Evolutionary conservation across 495 filamentous ascomycete genomes (phyloP), one percentile per base, ranked within the genome.

Genomic region (Xylaria nigripes): DNA sequence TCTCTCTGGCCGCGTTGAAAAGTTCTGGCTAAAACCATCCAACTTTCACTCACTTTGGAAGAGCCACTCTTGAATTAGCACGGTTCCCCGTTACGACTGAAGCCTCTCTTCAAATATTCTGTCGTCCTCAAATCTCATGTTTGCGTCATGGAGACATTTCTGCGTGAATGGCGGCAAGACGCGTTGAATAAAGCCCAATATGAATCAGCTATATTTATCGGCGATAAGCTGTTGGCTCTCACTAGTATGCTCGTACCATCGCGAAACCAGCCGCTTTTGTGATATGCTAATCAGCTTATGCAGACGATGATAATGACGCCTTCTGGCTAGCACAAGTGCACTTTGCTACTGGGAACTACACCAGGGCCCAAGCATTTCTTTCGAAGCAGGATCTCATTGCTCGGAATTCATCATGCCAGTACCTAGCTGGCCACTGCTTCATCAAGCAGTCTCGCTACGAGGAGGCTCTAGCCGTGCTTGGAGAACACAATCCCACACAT

Each of bases 291-390:
- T 63, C 54, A 53, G 13, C 19, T 50, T 50, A 34, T 46, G 38
- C 58, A 96, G 92, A 89, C 65, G 84, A 89, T 65, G 87, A 90
- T 59, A 81, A 87, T 32, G 92, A 97, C 70, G 91, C 90, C 47
- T 94, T 95, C 66, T 94, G 86, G 83, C 82, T 97, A 43, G 92
- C 92, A 9, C 89, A 95, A 67, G 84, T 95, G 42, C 91, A 99
- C 69, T 97, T 96, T 70, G 83, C 82, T 10, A 92, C 89, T 36
- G 89, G 90, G 44, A 95, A 96, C 72, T 95, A 93, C 68, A 90
- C 86, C 1, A 86, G 91, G 56, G 90, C 94, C 2, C 81, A 91
- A 55, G 81, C 84, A 49, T 85, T 96, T 50, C 79, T 99, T 38
- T 80, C 82, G n/a, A 86, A 87, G 55, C 85, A 90, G 68, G 85